Conservation (phyloP, 768 basidiomycete species). For the Hygrophorus pudorinus region DNA sequence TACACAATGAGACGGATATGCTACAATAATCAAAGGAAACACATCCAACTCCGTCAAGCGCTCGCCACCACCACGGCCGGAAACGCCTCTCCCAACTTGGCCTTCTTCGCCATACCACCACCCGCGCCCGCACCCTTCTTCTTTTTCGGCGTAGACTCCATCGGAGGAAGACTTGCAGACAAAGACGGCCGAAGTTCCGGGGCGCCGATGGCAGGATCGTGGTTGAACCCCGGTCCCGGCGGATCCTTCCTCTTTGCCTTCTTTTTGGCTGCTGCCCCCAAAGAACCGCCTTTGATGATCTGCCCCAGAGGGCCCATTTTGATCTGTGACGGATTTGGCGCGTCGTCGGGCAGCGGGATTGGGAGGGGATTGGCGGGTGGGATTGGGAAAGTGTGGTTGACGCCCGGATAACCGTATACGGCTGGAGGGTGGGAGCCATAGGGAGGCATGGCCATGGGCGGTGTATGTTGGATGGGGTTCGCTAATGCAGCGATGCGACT, state of each 20-base stretch:
- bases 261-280: slow-evolving; percentile 45
- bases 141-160: slow-evolving; percentile 1
- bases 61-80: neutral
- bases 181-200: neutral
- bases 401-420: slow-evolving; percentile 8
- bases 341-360: slow-evolving; percentile 54
- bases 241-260: slow-evolving; percentile 22
- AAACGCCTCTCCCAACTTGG: neutral
- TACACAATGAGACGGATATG: too few relatives aligned
- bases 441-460: slow-evolving; percentile 13
- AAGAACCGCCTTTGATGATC: slow-evolving; percentile 39
- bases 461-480: slow-evolving; percentile 12
- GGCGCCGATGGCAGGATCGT: neutral
- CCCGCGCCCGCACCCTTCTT: neutral
- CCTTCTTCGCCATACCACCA: neutral
- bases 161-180: neutral
- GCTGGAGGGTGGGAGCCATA: slow-evolving; percentile 8
- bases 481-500: slow-evolving; percentile 39
- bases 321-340: slow-evolving; percentile 42
- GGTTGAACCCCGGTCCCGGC: neutral
- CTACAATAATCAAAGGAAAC: neutral
- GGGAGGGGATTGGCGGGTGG: slow-evolving; percentile 10
- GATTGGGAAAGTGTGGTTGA: slow-evolving; percentile 8
- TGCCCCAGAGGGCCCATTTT: slow-evolving; percentile 80
- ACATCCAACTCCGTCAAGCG: neutral